Evolutionary conservation across 2,329 filamentous ascomycete genomes (phyloP), one percentile per base, ranked within the genome.

Genomic region (Cladorrhinum sp.): DNA sequence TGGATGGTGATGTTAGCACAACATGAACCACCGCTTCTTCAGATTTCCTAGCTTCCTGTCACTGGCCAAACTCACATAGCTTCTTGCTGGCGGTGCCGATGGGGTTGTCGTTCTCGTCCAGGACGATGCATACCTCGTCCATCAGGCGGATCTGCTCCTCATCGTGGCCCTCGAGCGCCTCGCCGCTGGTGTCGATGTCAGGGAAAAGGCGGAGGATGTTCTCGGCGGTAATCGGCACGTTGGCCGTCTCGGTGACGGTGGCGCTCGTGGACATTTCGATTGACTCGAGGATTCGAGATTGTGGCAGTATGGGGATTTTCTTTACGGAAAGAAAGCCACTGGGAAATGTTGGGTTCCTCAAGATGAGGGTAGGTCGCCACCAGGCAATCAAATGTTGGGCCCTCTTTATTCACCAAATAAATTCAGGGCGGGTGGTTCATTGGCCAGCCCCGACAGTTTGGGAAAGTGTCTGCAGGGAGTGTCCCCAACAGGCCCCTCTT

Each of bases 41-140:
- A 26, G 10, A 9, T 23, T 9, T 20, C 21, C 21, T 30, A 23
- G 42, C 16, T 55, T 26, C 58, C 26, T 28, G n/a, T 49, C n/a
- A 46, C 9, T 14, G 48, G 33, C 28, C 53, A 28, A 56, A 83
- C 89, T 68, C 79, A 96, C 95, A 99, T 59, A 92, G 86, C 81
- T 99, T 99, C 85, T 99, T 98, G 86, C 91, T 96, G 56, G 92
- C 94, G 68, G 92, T 96, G 65, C 95, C 95, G 75, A 99, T 96
- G 28, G 94, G 93, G 70, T 86, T 81, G 75, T 98, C 95, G 71
- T 98, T 85, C 70, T 96, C 87, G 76, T 98, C 94, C 52, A 96
- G 80, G 18, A 99, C 95, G 74, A 99, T 98, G 83, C 95, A 99
- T 55, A 97, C 90, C 80, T 98, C 95, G 72, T 99, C 94, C 95